Evolutionary conservation across 257 asterid species (phyloP).

Genomic region (Solanum phureja): DNA sequence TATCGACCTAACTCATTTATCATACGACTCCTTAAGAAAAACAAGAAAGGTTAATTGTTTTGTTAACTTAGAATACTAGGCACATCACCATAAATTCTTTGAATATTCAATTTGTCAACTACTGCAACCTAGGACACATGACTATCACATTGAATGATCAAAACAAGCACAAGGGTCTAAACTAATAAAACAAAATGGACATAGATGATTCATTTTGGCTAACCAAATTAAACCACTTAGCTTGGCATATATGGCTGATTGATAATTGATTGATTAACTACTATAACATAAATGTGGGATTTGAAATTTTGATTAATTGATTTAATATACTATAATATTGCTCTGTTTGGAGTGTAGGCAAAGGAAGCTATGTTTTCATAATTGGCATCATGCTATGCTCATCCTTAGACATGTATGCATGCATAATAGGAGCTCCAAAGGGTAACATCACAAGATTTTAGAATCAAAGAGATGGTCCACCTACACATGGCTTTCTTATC

Average conservation of each 20-base stretch:
- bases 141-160: neutral
- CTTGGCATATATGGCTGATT: neutral
- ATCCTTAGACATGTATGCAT: neutral
- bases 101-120: neutral
- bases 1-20: neutral
- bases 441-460: constrained; percentile 51
- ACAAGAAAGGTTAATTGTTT: neutral
- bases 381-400: neutral
- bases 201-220: neutral
- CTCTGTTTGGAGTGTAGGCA: neutral
- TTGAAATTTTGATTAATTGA: neutral
- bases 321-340: neutral
- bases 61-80: neutral
- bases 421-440: neutral
- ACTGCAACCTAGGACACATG: neutral
- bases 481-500: constrained; percentile 10
- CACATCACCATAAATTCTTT: neutral
- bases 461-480: constrained; percentile 52
- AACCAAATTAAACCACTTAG: constrained; percentile 4
- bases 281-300: neutral
- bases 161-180: neutral
- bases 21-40: neutral
- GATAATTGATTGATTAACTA: neutral
- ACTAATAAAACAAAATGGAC: neutral
- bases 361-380: neutral